Percentiles rank a stretch among this genome's conserved stretches.
Evolutionary conservation across 345 rosid species (phyloP).

Genomic region (Populus ilicifolia): DNA sequence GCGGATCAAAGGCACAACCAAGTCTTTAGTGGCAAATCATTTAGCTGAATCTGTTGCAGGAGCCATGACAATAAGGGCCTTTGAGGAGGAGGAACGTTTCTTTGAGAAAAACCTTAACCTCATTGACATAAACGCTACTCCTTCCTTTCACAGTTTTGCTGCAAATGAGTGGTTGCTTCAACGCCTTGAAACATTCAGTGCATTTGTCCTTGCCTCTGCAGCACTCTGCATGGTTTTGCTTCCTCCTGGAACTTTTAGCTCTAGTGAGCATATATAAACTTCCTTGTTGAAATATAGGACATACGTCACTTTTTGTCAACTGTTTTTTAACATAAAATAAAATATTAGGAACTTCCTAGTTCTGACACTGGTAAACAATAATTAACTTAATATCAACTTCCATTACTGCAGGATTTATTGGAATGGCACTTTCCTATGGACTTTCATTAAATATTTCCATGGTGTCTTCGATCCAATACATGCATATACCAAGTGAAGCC

Average conservation of each 20-base stretch:
- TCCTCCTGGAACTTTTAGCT: constrained; percentile 84
- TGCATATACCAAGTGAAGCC: constrained; percentile 83
- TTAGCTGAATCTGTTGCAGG: constrained; percentile 91
- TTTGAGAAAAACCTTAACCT: constrained; percentile 65
- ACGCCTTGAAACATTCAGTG: constrained; percentile 72
- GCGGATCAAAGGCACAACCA: constrained; percentile 89
- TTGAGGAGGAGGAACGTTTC: constrained; percentile 82
- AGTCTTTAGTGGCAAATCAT: constrained; percentile 87
- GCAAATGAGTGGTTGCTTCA: constrained; percentile 94
- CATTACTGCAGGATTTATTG: constrained; percentile 71
- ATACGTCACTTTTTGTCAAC: background rate
- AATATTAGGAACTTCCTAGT: background rate
- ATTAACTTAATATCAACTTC: background rate
- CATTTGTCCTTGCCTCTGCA: constrained; percentile 69
- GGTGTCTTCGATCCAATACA: constrained; percentile 81
- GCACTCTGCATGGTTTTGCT: constrained; percentile 94
- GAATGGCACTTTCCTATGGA: constrained; percentile 98
- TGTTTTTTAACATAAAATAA: background rate
- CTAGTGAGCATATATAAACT: constrained; percentile 46
- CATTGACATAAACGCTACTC: constrained; percentile 79
- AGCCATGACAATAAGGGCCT: constrained; percentile 83
- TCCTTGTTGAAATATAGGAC: too few relatives aligned
- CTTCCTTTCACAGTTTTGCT: constrained; percentile 81
- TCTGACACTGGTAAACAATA: background rate
- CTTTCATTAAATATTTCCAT: constrained; percentile 75